Conservation (phyloP, 176 grass and related monocot genomes). For the Panicum miliaceum region DNA sequence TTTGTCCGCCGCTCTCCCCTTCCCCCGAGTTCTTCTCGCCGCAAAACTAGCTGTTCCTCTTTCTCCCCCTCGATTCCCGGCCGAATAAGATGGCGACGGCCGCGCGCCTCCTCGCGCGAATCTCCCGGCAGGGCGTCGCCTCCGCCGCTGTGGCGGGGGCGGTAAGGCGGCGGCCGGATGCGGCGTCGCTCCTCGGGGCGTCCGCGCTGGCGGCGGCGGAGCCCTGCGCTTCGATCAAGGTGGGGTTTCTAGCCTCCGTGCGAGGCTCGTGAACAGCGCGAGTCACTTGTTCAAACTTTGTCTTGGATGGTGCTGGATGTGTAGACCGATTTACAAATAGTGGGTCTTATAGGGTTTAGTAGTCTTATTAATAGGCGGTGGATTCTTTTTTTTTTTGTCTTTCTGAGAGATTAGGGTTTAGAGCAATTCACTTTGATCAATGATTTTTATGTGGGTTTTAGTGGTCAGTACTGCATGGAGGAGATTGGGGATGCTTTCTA, state of each 20-base stretch:
- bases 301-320: background rate
- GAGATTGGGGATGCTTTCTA: background rate
- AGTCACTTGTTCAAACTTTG: background rate
- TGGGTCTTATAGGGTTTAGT: too few relatives aligned
- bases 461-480: background rate
- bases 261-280: too few relatives aligned
- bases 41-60: background rate
- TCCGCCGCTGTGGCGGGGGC: background rate
- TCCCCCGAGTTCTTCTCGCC: background rate
- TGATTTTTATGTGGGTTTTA: background rate
- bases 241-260: background rate
- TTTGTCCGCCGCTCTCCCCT: background rate
- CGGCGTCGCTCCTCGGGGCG: conserved; percentile 11
- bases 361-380: background rate
- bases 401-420: background rate
- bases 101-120: conserved; percentile 28
- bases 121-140: conserved; percentile 4
- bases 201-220: background rate
- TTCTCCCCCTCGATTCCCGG: background rate
- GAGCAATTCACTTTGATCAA: background rate
- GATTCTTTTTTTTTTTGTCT: background rate
- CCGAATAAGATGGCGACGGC: conserved; percentile 39
- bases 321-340: background rate
- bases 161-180: background rate
- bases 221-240: conserved; percentile 29